Conservation (phyloP, 2,329 filamentous ascomycete genomes). For the Penicillium nordicum region DNA sequence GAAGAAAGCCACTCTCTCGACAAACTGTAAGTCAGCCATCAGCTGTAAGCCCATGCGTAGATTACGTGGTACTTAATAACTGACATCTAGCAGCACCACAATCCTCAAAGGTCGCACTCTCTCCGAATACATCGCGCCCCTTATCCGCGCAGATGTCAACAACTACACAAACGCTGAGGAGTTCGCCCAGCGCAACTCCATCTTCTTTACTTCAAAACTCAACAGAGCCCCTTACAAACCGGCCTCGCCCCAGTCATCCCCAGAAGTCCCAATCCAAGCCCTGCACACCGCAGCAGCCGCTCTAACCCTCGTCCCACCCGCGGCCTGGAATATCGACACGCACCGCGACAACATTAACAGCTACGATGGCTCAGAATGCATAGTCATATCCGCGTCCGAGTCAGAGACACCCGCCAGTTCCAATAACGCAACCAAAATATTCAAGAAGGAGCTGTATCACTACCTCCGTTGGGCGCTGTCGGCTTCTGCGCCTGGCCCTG, state of each 20-base stretch:
- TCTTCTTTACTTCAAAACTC: constrained; percentile 53
- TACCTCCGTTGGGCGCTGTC: constrained; percentile 57
- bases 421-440: constrained; percentile 30
- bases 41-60: not conserved
- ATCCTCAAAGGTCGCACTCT: constrained; percentile 37
- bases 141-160: constrained; percentile 54
- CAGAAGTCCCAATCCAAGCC: constrained; percentile 32
- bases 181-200: constrained; percentile 55
- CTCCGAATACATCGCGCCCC: constrained; percentile 47
- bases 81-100: constrained; percentile 20
- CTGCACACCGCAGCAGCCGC: constrained; percentile 46
- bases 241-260: constrained; percentile 15
- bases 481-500: constrained; percentile 52
- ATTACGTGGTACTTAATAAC: not conserved
- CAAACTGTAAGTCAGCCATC: constrained; percentile 28
- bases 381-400: constrained; percentile 3
- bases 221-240: constrained; percentile 26
- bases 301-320: constrained; percentile 40
- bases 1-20: constrained; percentile 22
- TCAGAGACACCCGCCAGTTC: constrained; percentile 6
- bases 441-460: constrained; percentile 50
- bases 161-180: constrained; percentile 56
- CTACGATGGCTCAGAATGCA: constrained; percentile 28
- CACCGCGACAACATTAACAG: constrained; percentile 41
- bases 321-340: constrained; percentile 40